phyloP scores from a whole-genome alignment of 2,329 filamentous ascomycete genomes.

The Aspergillus pseudoglaucus region DNA sequence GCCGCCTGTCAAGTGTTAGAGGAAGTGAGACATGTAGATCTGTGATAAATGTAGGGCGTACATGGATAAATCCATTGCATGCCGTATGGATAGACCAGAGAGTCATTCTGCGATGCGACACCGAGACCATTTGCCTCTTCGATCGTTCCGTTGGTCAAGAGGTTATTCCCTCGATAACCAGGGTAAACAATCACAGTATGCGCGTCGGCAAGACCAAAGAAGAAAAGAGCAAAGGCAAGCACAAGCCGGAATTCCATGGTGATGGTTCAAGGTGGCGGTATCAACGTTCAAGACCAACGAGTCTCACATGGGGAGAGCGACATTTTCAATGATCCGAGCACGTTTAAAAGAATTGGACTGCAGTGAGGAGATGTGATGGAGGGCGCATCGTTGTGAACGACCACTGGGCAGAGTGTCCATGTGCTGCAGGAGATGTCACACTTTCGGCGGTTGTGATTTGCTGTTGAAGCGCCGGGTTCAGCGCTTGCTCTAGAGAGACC shows the following conservation, averaged over 20 bases:
- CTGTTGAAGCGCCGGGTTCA: neutral
- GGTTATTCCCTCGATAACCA: slow-evolving; percentile 79
- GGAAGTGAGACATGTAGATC: neutral
- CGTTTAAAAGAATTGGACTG: neutral
- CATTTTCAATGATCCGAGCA: neutral
- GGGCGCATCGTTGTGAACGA: neutral
- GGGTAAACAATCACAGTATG: slow-evolving; percentile 84
- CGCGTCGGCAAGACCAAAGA: slow-evolving; percentile 33
- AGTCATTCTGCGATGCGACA: slow-evolving; percentile 41
- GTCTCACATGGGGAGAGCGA: slow-evolving; percentile 13
- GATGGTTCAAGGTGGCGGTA: slow-evolving; percentile 5
- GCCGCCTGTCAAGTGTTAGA: slow-evolving; percentile 56
- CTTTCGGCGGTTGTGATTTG: neutral
- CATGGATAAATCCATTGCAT: slow-evolving; percentile 97
- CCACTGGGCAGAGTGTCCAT: neutral
- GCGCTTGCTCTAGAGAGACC: neutral
- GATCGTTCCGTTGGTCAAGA: slow-evolving; percentile 64
- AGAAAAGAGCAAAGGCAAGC: neutral
- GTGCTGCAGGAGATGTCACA: slow-evolving; percentile 31
- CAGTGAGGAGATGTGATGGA: neutral
- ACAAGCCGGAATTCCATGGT: neutral
- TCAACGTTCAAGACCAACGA: slow-evolving; percentile 11
- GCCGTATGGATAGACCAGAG: slow-evolving; percentile 64
- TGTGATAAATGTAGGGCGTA: slow-evolving; percentile 45
- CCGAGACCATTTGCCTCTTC: slow-evolving; percentile 41